Percentiles rank a stretch among this genome's conserved stretches.
phyloP scores from a whole-genome alignment of 257 asterid species.

The Mentha longifolia region DNA sequence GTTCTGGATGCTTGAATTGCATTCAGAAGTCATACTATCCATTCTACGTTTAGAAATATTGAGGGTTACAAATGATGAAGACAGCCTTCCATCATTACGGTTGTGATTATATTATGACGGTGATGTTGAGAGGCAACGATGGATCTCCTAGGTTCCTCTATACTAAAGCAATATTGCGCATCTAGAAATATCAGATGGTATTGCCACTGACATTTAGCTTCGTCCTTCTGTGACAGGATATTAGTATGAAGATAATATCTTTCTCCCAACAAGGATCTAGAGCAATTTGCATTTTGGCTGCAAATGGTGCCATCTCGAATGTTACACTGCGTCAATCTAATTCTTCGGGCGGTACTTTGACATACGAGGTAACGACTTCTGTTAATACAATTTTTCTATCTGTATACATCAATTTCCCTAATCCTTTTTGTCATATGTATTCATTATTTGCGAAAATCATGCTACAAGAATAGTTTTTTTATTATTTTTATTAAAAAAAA shows the following conservation, averaged over 20 bases:
- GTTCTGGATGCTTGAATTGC: neutral
- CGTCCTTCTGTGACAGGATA: slow-evolving; percentile 59
- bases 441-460: too few species aligned
- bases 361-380: slow-evolving; percentile 68
- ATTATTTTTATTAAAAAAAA: too few species aligned
- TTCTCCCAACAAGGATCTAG: slow-evolving; percentile 87
- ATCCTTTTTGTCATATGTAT: too few species aligned
- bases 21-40: too few species aligned
- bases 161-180: neutral
- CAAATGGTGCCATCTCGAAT: slow-evolving; percentile 84
- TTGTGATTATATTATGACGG: neutral
- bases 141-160: neutral
- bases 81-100: neutral
- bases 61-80: too few species aligned
- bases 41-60: too few species aligned
- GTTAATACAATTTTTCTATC: neutral
- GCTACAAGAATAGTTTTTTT: too few species aligned
- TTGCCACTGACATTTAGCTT: neutral
- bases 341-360: slow-evolving; percentile 90
- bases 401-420: neutral
- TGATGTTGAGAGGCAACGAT: neutral
- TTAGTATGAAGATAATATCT: slow-evolving; percentile 79
- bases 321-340: slow-evolving; percentile 86
- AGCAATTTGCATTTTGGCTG: slow-evolving; percentile 88
- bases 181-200: slow-evolving; percentile 1